Percentiles rank a stretch among this genome's conserved stretches.
Evolutionary conservation across 768 basidiomycete genomes (phyloP).

Genomic region (Xerocomellus dryophilus): DNA sequence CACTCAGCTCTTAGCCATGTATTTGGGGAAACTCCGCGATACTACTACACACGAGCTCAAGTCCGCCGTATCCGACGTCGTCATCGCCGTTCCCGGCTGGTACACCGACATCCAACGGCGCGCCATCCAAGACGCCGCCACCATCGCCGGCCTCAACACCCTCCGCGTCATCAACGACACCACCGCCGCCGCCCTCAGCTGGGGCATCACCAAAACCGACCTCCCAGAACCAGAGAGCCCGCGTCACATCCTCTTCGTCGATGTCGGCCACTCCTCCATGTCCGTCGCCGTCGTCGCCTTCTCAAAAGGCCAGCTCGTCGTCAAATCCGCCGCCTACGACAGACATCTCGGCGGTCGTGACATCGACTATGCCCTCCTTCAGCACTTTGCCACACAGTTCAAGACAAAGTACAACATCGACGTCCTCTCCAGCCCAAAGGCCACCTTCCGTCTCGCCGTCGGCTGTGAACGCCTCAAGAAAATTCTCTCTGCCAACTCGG

Average conservation of each 20-base stretch:
- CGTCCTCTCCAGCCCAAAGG: slow-evolving; percentile 87
- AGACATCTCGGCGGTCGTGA: slow-evolving; percentile 52
- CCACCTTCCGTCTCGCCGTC: slow-evolving; percentile 82
- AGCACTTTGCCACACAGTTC: slow-evolving; percentile 90
- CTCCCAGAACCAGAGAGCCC: slow-evolving; percentile 67
- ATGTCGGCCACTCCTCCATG: slow-evolving; percentile 38
- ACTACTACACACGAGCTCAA: slow-evolving; percentile 85
- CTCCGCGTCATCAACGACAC: slow-evolving; percentile 97
- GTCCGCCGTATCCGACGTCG: slow-evolving; percentile 81
- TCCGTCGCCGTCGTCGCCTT: slow-evolving; percentile 38
- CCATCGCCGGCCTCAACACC: slow-evolving; percentile 84
- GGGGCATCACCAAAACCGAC: slow-evolving; percentile 59
- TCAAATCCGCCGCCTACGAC: too few species aligned
- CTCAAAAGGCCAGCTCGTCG: too few species aligned
- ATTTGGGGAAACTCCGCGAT: slow-evolving; percentile 87
- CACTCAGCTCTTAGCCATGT: slow-evolving; percentile 90
- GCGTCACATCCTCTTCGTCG: slow-evolving; percentile 41
- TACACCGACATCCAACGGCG: slow-evolving; percentile 93
- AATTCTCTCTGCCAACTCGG: slow-evolving; percentile 88
- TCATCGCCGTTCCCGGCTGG: slow-evolving; percentile 96
- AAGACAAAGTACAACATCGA: slow-evolving; percentile 98
- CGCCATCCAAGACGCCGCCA: slow-evolving; percentile 84
- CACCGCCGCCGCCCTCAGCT: slow-evolving; percentile 93
- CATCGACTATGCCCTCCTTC: slow-evolving; percentile 87
- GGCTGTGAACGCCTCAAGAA: slow-evolving; percentile 96